Conservation (phyloP, 768 basidiomycete species). For the Flagelloscypha sp. region DNA sequence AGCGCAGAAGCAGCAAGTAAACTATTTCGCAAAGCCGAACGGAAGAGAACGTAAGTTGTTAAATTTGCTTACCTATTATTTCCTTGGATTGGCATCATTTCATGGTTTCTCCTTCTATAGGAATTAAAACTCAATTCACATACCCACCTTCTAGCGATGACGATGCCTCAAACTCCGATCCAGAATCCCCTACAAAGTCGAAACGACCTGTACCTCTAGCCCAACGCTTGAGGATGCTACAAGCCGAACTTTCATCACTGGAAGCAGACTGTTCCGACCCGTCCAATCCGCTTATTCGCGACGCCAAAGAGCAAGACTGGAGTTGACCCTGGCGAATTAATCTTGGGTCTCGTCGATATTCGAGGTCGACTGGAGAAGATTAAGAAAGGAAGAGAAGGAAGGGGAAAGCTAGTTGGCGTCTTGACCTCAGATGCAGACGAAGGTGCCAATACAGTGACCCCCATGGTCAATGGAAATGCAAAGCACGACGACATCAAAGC, state of each 20-base stretch:
- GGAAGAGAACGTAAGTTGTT: constrained; percentile 43
- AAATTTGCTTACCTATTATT: too few species aligned
- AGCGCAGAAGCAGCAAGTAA: constrained; percentile 59
- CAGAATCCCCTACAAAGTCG: constrained; percentile 21
- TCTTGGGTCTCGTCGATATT: constrained; percentile 71
- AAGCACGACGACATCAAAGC: constrained; percentile 9
- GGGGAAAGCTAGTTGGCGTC: constrained; percentile 55
- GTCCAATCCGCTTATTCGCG: constrained; percentile 57
- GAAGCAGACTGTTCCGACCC: constrained; percentile 81
- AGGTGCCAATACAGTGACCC: constrained; percentile 11
- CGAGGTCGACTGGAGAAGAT: constrained; percentile 62
- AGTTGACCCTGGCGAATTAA: constrained; percentile 66
- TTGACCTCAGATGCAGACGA: constrained; percentile 35
- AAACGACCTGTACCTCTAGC: constrained; percentile 39
- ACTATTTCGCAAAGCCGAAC: constrained; percentile 67
- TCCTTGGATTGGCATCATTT: neutral
- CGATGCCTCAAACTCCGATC: constrained; percentile 31
- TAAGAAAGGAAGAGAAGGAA: constrained; percentile 53
- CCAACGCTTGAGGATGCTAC: constrained; percentile 54
- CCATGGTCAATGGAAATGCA: constrained; percentile 12
- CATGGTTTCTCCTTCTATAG: constrained; percentile 25
- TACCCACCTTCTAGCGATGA: constrained; percentile 64
- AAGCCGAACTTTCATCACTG: constrained; percentile 70
- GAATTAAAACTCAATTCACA: constrained; percentile 49
- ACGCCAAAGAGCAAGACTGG: constrained; percentile 51